Percentiles rank a stretch among this genome's conserved stretches.
phyloP scores from a whole-genome alignment of 805 yeast species.

The Yarrowia divulgata region DNA sequence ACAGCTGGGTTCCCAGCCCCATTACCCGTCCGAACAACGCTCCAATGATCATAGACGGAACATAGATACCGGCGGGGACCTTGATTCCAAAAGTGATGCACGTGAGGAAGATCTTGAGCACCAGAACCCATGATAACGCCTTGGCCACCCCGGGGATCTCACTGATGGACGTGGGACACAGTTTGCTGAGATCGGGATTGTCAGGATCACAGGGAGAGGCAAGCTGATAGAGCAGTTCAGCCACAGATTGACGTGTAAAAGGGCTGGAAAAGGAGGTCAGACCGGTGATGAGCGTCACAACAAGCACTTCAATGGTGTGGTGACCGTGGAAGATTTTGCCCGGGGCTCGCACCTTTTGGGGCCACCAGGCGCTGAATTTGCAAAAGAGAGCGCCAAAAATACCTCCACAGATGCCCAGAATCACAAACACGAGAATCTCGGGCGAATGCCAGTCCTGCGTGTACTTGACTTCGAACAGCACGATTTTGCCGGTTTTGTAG shows the following conservation, averaged over 20 bases:
- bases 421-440: slow-evolving; percentile 57
- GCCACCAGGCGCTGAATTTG: slow-evolving; percentile 56
- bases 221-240: slow-evolving; percentile 59
- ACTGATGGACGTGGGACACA: slow-evolving; percentile 48
- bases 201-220: slow-evolving; percentile 57
- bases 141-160: slow-evolving; percentile 51
- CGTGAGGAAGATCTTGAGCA: slow-evolving; percentile 57
- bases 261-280: slow-evolving; percentile 58
- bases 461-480: slow-evolving; percentile 60
- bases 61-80: slow-evolving; percentile 66
- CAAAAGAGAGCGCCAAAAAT: slow-evolving; percentile 60
- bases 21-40: slow-evolving; percentile 64
- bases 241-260: slow-evolving; percentile 58
- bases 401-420: slow-evolving; percentile 63
- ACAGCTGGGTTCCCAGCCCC: slow-evolving; percentile 52
- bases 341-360: slow-evolving; percentile 29
- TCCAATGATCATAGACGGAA: slow-evolving; percentile 70
- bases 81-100: slow-evolving; percentile 64
- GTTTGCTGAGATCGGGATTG: slow-evolving; percentile 40
- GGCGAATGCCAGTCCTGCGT: slow-evolving; percentile 60
- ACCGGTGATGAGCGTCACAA: slow-evolving; percentile 58
- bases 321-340: slow-evolving; percentile 52
- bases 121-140: slow-evolving; percentile 54
- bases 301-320: slow-evolving; percentile 57
- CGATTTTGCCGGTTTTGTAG: slow-evolving; percentile 66